Conservation (phyloP, 163 green algal genomes). For the Trebouxia gelatinosa region DNA sequence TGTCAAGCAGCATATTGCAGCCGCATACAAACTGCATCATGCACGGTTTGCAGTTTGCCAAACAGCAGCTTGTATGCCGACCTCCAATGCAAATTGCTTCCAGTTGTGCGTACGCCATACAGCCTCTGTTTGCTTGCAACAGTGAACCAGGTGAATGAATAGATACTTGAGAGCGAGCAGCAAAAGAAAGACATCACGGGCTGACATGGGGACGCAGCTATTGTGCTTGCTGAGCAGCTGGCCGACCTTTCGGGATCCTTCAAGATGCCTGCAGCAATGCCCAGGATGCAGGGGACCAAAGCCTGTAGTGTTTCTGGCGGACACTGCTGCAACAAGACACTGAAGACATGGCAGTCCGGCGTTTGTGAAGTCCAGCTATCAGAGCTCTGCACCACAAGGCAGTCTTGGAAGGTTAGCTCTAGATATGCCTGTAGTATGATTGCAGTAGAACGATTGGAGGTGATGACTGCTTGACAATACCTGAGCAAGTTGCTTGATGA, state of each 20-base stretch:
- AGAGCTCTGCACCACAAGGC: conserved; percentile 24
- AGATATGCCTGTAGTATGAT: neutral
- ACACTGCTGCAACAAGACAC: conserved; percentile 30
- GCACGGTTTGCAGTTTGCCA: neutral
- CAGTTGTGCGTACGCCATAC: too few species aligned
- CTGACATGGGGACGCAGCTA: neutral
- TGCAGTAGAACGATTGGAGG: neutral
- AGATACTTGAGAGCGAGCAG: neutral
- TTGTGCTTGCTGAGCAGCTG: neutral
- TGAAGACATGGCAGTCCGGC: conserved; percentile 33
- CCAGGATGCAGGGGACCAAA: conserved; percentile 42
- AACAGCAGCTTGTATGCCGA: neutral
- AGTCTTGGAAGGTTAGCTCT: neutral
- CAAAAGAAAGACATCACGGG: neutral
- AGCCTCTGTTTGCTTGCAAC: neutral
- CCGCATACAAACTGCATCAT: neutral
- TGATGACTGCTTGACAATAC: neutral
- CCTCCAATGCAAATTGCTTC: too few species aligned
- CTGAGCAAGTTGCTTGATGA: neutral
- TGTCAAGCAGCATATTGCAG: neutral
- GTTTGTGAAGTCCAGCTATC: conserved; percentile 28
- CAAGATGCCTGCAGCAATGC: conserved; percentile 30
- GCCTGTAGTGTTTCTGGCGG: conserved; percentile 33
- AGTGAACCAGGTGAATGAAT: neutral
- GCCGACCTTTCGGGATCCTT: conserved; percentile 12